Conservation (phyloP, 805 yeast species). For the Nakazawaea ernobii region DNA sequence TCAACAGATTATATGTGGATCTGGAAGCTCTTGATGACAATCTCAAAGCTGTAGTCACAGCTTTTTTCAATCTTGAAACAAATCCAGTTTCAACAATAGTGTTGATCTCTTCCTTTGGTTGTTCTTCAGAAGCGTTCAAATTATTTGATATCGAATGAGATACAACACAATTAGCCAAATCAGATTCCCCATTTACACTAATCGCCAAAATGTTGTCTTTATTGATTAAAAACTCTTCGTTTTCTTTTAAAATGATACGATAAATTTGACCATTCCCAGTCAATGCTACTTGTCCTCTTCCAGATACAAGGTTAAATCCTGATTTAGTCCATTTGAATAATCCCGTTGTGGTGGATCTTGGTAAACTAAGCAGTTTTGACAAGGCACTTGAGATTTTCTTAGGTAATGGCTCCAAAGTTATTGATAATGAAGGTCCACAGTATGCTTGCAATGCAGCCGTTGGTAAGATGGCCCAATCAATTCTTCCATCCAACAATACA, state of each 20-base stretch:
- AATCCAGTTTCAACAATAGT: too few species aligned
- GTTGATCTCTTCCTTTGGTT: conserved; percentile 4
- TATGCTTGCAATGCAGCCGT: conserved; percentile 43
- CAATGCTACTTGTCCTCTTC: conserved; percentile 52
- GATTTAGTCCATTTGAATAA: conserved; percentile 26
- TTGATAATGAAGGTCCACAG: conserved; percentile 44
- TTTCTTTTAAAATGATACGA: conserved; percentile 35
- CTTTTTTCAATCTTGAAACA: conserved; percentile 3
- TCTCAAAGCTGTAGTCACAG: not conserved
- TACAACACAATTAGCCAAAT: conserved; percentile 34
- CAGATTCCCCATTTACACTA: conserved; percentile 43
- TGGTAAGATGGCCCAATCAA: conserved; percentile 57
- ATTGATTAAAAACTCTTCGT: conserved; percentile 44
- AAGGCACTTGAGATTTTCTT: conserved; percentile 28
- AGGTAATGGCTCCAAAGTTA: conserved; percentile 35
- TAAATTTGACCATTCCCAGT: conserved; percentile 52
- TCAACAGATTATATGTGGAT: conserved; percentile 14
- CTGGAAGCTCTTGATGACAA: conserved; percentile 4
- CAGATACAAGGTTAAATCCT: conserved; percentile 45
- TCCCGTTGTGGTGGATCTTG: conserved; percentile 31
- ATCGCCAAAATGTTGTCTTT: conserved; percentile 42
- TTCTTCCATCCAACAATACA: conserved; percentile 48
- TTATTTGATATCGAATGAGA: conserved; percentile 17
- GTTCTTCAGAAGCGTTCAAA: conserved; percentile 11
- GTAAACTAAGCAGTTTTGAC: conserved; percentile 17